These are phyloP conservation scores for Tirmania nivea DNA, from an alignment of 495 filamentous ascomycete genomes.

Conservation along the genomic window DNA sequence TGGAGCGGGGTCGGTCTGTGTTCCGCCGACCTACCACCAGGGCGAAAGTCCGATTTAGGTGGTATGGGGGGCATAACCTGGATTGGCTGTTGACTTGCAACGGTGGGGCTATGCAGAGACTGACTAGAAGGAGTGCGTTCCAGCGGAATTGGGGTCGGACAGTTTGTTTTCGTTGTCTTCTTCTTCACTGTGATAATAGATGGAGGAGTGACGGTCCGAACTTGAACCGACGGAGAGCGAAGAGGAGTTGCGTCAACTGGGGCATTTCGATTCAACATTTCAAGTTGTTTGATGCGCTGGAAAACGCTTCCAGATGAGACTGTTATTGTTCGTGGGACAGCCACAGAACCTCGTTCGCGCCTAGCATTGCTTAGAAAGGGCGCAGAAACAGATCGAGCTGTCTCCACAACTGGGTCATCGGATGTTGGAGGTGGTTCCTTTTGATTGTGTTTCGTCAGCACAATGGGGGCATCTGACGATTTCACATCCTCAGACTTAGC, in stretches of 20 bases:
- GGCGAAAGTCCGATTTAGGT: background rate
- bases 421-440: background rate
- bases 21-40: background rate
- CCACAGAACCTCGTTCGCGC: background rate
- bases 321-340: background rate
- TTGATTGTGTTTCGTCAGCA: background rate
- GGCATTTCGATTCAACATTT: constrained; percentile 8
- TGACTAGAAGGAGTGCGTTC: background rate
- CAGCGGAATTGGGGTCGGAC: background rate
- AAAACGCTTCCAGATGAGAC: constrained; percentile 4
- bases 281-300: constrained; percentile 18
- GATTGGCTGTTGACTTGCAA: background rate
- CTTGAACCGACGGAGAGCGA: too few species aligned
- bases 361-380: constrained; percentile 15
- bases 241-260: background rate
- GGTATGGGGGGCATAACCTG: background rate
- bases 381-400: constrained; percentile 17
- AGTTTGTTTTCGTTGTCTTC: too few species aligned
- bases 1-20: background rate
- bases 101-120: background rate
- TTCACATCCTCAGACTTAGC: background rate
- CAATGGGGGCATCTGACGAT: background rate
- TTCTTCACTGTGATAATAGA: too few species aligned
- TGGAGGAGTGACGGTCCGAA: too few species aligned
- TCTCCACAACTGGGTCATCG: constrained; percentile 5